Conservation (phyloP, 164 flowering plant species). For the Liriodendron chinense region DNA sequence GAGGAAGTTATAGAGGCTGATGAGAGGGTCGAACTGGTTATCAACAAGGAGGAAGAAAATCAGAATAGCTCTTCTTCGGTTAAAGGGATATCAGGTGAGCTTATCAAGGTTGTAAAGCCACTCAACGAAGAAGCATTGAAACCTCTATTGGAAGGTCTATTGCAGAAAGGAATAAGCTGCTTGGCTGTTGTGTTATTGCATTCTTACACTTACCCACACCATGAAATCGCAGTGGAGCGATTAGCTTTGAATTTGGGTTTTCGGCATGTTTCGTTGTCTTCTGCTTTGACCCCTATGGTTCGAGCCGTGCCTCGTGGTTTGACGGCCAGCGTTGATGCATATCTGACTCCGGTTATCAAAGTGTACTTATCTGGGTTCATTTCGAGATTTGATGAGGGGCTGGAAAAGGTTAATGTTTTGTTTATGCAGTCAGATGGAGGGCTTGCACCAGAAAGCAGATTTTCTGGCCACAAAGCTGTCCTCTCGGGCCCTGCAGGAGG, state of each 20-base stretch:
- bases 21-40: slow-evolving; percentile 81
- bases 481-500: slow-evolving; percentile 99
- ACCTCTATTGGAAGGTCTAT: slow-evolving; percentile 50
- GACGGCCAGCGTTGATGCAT: slow-evolving; percentile 97
- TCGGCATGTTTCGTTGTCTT: slow-evolving; percentile 84
- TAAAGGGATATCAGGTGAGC: slow-evolving; percentile 84
- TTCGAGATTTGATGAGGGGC: slow-evolving; percentile 77
- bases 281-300: slow-evolving; percentile 94
- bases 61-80: slow-evolving; percentile 23
- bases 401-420: slow-evolving; percentile 74
- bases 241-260: slow-evolving; percentile 81
- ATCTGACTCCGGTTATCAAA: slow-evolving; percentile 91
- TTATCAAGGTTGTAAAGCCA: slow-evolving; percentile 65
- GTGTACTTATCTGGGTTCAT: slow-evolving; percentile 89
- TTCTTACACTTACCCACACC: slow-evolving; percentile 88
- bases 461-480: slow-evolving; percentile 98
- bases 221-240: slow-evolving; percentile 62
- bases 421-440: slow-evolving; percentile 99
- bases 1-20: slow-evolving; percentile 89
- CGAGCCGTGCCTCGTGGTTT: slow-evolving; percentile 98
- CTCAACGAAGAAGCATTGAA: slow-evolving; percentile 58
- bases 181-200: slow-evolving; percentile 93
- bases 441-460: slow-evolving; percentile 90
- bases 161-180: slow-evolving; percentile 74
- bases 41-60: slow-evolving; percentile 35